Conservation (phyloP, 192 early-diverging fungal genomes). For the Phycomyces blakesleeanus region DNA sequence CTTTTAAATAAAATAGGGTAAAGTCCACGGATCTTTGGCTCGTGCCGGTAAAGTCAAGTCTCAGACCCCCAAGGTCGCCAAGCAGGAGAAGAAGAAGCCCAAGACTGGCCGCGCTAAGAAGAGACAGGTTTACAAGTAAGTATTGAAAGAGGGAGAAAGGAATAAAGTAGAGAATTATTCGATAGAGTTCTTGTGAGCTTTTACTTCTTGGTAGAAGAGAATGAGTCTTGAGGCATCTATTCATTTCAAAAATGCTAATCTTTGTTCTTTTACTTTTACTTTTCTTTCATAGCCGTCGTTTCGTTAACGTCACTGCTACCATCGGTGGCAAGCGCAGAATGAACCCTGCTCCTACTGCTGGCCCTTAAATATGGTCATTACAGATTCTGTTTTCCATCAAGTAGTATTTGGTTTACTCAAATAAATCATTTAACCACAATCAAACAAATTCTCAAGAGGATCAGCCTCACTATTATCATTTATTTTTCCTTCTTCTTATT, state of each 20-base stretch:
- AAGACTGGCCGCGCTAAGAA: slow-evolving; percentile 92
- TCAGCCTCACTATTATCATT: too few species aligned
- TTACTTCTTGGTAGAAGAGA: too few species aligned
- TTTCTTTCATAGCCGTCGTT: slow-evolving; percentile 63
- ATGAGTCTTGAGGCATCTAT: too few species aligned
- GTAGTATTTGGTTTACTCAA: too few species aligned
- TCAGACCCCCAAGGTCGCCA: slow-evolving; percentile 97
- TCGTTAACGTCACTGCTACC: slow-evolving; percentile 86
- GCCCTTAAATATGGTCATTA: slow-evolving; percentile 31
- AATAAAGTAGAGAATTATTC: too few species aligned
- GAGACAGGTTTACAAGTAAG: slow-evolving; percentile 78
- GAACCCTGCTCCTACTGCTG: slow-evolving; percentile 51
- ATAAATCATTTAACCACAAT: too few species aligned
- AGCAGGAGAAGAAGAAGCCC: slow-evolving; percentile 97
- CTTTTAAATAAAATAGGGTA: slow-evolving; percentile 83
- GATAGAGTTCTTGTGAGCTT: too few species aligned
- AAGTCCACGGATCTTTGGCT: slow-evolving; percentile 99
- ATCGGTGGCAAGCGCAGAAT: slow-evolving; percentile 88
- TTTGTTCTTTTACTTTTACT: background rate
- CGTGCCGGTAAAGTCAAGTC: slow-evolving; percentile 99
- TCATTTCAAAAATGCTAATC: too few species aligned
- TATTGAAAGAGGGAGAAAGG: too few species aligned
- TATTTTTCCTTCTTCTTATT: too few species aligned
- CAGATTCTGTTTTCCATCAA: background rate
- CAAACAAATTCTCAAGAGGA: too few species aligned